Percentiles rank a stretch among this genome's conserved stretches.
Conservation (phyloP, 192 early-diverging fungal species). For the Coemansia sp. region DNA sequence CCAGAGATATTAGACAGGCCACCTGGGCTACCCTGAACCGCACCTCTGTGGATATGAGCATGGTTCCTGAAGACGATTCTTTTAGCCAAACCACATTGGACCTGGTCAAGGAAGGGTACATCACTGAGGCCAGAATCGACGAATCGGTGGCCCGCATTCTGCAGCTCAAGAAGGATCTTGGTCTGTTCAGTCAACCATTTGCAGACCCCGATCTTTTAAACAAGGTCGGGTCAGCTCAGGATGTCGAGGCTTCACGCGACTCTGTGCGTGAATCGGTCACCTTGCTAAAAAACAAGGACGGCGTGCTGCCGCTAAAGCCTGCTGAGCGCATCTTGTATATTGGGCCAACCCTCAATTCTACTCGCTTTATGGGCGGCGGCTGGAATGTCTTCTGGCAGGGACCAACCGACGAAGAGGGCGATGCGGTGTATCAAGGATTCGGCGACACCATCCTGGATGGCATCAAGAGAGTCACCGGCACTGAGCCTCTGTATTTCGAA, state of each 20-base stretch:
- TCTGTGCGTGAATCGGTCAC: conserved; percentile 62
- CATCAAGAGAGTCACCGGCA: conserved; percentile 12
- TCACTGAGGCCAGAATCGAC: conserved; percentile 51
- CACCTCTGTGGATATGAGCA: conserved; percentile 64
- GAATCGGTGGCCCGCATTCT: conserved; percentile 60
- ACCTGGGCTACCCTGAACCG: conserved; percentile 45
- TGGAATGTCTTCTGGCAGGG: conserved; percentile 62
- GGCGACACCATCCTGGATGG: conserved; percentile 28
- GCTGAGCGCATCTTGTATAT: conserved; percentile 57
- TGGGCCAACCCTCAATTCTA: conserved; percentile 62
- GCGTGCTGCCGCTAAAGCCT: conserved; percentile 53
- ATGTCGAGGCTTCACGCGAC: conserved; percentile 47
- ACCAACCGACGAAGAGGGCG: conserved; percentile 5
- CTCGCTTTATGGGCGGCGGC: conserved; percentile 56
- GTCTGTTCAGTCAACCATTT: conserved; percentile 57
- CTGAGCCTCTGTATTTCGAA: conserved; percentile 9
- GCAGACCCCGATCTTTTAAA: conserved; percentile 17
- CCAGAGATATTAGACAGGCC: conserved; percentile 45
- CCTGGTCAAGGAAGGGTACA: conserved; percentile 42
- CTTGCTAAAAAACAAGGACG: conserved; percentile 57
- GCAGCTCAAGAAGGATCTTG: conserved; percentile 70
- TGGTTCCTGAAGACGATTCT: conserved; percentile 62
- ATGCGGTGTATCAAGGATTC: conserved; percentile 27
- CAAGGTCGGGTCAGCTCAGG: conserved; percentile 54
- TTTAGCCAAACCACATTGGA: conserved; percentile 46